A percentile compares a stretch with the other conserved stretches of the same genome.
Evolutionary conservation across 1,284 basidiomycete species (phyloP).

Genomic region (Tilletia indica): DNA sequence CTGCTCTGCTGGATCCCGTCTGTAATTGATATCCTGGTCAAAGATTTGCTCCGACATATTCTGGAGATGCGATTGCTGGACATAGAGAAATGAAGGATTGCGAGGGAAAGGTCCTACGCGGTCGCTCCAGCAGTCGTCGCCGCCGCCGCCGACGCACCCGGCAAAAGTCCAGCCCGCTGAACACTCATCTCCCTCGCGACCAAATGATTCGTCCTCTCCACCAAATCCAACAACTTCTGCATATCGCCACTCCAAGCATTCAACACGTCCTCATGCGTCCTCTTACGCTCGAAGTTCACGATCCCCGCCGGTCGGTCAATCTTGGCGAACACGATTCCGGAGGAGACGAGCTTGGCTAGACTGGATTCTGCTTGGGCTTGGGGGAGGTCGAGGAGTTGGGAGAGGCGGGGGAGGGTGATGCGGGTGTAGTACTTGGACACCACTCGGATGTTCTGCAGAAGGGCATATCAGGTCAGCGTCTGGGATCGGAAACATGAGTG

Average conservation of each 20-base stretch:
- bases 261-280: constrained; percentile 62
- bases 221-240: constrained; percentile 68
- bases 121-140: neutral
- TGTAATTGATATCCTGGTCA: too few relatives aligned
- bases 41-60: neutral
- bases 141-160: neutral
- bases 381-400: constrained; percentile 82
- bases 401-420: constrained; percentile 79
- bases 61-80: neutral
- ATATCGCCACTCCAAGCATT: constrained; percentile 97
- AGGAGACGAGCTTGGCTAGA: constrained; percentile 83
- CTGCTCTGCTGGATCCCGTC: too few relatives aligned
- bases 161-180: constrained; percentile 42
- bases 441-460: constrained; percentile 88
- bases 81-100: neutral
- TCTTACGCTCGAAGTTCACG: constrained; percentile 67
- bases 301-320: constrained; percentile 88
- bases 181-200: constrained; percentile 54
- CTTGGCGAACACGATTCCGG: constrained; percentile 86
- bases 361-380: constrained; percentile 79
- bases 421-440: constrained; percentile 91
- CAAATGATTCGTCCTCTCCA: constrained; percentile 53
- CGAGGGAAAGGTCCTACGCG: too few relatives aligned
- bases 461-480: neutral
- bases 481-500: constrained; percentile 17